These are phyloP conservation scores for Henningerozyma blattae DNA, from an alignment of 805 yeast species.

Conservation along the genomic window DNA sequence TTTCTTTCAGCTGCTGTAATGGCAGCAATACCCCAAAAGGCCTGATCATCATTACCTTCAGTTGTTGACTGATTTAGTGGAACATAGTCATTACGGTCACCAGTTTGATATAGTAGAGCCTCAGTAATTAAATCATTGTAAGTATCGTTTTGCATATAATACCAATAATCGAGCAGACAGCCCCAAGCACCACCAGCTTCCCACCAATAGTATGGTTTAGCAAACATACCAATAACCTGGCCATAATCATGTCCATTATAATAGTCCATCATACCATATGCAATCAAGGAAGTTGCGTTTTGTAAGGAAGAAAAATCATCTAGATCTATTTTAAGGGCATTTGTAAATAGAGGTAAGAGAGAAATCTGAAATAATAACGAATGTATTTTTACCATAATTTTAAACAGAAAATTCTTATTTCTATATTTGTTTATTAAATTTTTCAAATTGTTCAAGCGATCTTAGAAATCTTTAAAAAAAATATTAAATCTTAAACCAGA, in stretches of 20 bases:
- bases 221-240: constrained; percentile 77
- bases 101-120: constrained; percentile 64
- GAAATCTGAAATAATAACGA: no score
- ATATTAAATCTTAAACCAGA: no score
- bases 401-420: no score
- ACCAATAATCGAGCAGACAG: constrained; percentile 66
- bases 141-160: constrained; percentile 55
- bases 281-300: constrained; percentile 47
- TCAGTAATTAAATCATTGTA: constrained; percentile 45
- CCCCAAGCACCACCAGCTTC: constrained; percentile 97
- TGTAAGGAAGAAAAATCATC: constrained; percentile 21
- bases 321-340: constrained; percentile 18
- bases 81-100: constrained; percentile 64
- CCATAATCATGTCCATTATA: constrained; percentile 61
- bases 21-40: constrained; percentile 89
- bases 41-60: constrained; percentile 97
- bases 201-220: constrained; percentile 96
- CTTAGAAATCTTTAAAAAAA: no score
- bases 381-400: no score
- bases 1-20: constrained; percentile 88
- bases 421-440: no score
- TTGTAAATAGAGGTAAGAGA: background rate
- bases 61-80: constrained; percentile 82
- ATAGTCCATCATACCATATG: constrained; percentile 69
- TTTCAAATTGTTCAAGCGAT: no score